phyloP scores from a whole-genome alignment of 1,284 basidiomycete species.

The Trichosporon ovoides region DNA sequence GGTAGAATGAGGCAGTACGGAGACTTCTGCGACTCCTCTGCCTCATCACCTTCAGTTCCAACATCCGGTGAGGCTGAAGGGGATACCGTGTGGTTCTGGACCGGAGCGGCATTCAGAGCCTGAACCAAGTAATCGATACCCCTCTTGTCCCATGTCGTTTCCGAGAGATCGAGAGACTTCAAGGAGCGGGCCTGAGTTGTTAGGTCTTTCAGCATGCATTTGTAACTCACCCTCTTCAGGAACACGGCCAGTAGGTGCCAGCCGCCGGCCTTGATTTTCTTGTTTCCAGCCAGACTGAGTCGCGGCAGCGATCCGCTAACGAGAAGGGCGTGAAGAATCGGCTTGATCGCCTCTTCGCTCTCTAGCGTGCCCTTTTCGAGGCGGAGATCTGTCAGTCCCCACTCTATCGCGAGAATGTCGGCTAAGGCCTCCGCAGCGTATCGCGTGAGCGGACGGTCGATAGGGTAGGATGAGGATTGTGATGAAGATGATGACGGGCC shows the following conservation, averaged over 20 bases:
- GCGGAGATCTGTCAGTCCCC: constrained; percentile 75
- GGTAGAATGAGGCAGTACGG: constrained; percentile 36
- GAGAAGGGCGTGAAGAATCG: constrained; percentile 81
- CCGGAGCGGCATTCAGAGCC: constrained; percentile 53
- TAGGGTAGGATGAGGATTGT: constrained; percentile 12
- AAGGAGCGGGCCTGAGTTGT: constrained; percentile 62
- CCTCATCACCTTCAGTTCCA: not conserved
- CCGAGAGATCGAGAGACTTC: constrained; percentile 81
- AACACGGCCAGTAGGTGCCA: constrained; percentile 80
- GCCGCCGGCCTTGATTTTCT: constrained; percentile 67
- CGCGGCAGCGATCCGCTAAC: constrained; percentile 76
- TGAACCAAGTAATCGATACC: constrained; percentile 74
- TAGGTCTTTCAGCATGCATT: not conserved
- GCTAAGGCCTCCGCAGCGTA: constrained; percentile 71
- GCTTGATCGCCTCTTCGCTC: constrained; percentile 77
- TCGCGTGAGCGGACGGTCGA: constrained; percentile 58
- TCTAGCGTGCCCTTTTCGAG: constrained; percentile 70
- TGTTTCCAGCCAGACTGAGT: constrained; percentile 80
- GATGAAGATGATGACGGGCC: not conserved
- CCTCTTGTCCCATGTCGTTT: constrained; percentile 77
- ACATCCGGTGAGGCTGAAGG: not conserved
- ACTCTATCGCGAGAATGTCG: constrained; percentile 82
- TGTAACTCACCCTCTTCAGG: constrained; percentile 58
- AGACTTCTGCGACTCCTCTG: not conserved
- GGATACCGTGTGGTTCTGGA: constrained; percentile 2